phyloP scores from a whole-genome alignment of 768 basidiomycete species.

The Termitomyces sp. region DNA sequence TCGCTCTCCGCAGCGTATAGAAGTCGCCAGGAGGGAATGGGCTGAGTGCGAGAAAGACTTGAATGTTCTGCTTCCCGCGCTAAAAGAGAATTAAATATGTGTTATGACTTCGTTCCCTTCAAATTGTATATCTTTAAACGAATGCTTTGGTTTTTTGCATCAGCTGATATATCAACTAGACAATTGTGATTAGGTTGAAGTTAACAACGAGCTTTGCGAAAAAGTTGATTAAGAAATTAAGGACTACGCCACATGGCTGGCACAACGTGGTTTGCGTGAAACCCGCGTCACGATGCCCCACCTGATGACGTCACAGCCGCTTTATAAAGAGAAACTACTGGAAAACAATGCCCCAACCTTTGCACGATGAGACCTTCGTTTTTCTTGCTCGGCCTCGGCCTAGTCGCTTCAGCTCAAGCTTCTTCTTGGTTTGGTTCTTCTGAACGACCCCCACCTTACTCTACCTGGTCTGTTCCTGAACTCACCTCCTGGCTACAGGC shows the following conservation, averaged over 20 bases:
- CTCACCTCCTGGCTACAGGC: slow-evolving; percentile 68
- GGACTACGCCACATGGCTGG: not conserved
- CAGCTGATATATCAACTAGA: too few relatives aligned
- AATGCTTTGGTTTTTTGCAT: too few relatives aligned
- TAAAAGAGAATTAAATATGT: not conserved
- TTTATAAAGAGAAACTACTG: slow-evolving; percentile 6
- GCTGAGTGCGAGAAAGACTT: not conserved
- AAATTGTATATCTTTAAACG: too few relatives aligned
- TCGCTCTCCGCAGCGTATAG: not conserved
- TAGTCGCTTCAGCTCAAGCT: slow-evolving; percentile 35
- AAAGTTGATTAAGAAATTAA: too few relatives aligned
- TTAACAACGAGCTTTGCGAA: too few relatives aligned
- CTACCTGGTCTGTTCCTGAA: slow-evolving; percentile 60
- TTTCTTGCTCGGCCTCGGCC: slow-evolving; percentile 28
- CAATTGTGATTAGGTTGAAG: too few relatives aligned
- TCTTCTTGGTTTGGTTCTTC: slow-evolving; percentile 50
- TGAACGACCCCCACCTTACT: slow-evolving; percentile 29
- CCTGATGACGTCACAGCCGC: slow-evolving; percentile 18
- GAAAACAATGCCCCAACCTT: not conserved
- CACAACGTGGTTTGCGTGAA: not conserved
- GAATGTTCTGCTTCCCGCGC: not conserved
- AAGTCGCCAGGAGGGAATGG: not conserved
- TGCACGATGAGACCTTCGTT: slow-evolving; percentile 25
- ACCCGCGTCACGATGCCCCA: slow-evolving; percentile 15
- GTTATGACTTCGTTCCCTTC: too few relatives aligned